These are phyloP conservation scores for Starmerella tilneyi DNA, from an alignment of 805 yeast species.

Conservation along the genomic window DNA sequence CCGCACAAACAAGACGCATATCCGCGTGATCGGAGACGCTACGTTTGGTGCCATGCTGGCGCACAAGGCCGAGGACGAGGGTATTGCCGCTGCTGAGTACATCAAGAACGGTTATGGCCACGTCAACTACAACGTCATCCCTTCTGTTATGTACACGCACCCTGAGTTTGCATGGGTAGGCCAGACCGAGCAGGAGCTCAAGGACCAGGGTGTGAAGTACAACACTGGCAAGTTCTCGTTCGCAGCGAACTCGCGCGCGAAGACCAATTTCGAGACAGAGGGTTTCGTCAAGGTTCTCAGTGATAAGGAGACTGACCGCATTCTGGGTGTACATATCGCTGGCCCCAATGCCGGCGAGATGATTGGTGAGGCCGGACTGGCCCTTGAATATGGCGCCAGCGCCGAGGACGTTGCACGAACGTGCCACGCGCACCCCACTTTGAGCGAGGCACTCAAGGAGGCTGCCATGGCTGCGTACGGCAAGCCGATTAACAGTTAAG, in stretches of 20 bases:
- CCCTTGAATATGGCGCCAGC: slow-evolving; percentile 96
- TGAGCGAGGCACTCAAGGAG: slow-evolving; percentile 96
- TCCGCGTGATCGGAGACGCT: slow-evolving; percentile 95
- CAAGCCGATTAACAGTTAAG: slow-evolving; percentile 78
- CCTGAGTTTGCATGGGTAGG: slow-evolving; percentile 99
- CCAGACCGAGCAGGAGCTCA: slow-evolving; percentile 85
- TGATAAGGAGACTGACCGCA: slow-evolving; percentile 94
- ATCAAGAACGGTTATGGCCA: slow-evolving; percentile 92
- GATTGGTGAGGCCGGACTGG: slow-evolving; percentile 98
- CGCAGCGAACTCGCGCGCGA: slow-evolving; percentile 98
- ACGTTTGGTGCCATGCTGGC: slow-evolving; percentile 99
- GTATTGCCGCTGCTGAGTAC: slow-evolving; percentile 95
- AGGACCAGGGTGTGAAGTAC: slow-evolving; percentile 83
- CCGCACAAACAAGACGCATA: slow-evolving; percentile 84
- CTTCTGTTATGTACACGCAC: slow-evolving; percentile 97
- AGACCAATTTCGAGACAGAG: slow-evolving; percentile 93
- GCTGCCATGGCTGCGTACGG: slow-evolving; percentile 88
- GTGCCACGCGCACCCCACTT: slow-evolving; percentile 98
- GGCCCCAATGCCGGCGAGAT: slow-evolving; percentile 99
- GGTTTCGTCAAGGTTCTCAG: slow-evolving; percentile 94
- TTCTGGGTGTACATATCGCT: slow-evolving; percentile 90
- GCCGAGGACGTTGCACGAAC: slow-evolving; percentile 96
- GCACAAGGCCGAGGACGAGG: slow-evolving; percentile 99
- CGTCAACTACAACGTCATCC: slow-evolving; percentile 95
- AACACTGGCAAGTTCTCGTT: slow-evolving; percentile 97